A percentile compares a stretch with the other conserved stretches of the same genome.
phyloP scores from a whole-genome alignment of 768 basidiomycete genomes.

The Psilocybe cubensis region DNA sequence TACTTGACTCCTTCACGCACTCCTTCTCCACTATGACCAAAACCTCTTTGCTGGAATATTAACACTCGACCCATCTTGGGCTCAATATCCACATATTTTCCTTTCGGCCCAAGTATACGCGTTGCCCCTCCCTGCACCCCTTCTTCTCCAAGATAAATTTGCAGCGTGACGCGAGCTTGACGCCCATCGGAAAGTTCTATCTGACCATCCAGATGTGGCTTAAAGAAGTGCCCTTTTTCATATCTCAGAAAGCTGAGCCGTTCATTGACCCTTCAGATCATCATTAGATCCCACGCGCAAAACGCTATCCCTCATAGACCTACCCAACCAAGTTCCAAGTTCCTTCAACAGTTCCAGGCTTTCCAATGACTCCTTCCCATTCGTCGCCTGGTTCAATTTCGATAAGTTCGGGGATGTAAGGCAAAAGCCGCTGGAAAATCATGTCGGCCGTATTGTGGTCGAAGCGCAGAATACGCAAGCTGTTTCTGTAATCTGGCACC shows the following conservation, averaged over 20 bases:
- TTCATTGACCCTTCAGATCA: conserved; percentile 34
- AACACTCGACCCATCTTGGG: conserved; percentile 46
- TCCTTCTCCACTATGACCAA: conserved; percentile 47
- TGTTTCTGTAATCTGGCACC: conserved; percentile 37
- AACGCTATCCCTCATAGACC: no score
- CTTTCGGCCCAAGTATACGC: conserved; percentile 34
- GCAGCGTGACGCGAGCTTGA: conserved; percentile 43
- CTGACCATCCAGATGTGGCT: conserved; percentile 41
- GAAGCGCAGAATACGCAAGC: conserved; percentile 40
- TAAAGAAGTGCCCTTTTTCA: conserved; percentile 46
- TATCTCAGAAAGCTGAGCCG: conserved; percentile 49
- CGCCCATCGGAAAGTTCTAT: conserved; percentile 39
- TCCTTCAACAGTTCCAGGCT: conserved; percentile 22
- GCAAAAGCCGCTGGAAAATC: conserved; percentile 40
- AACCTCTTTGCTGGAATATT: conserved; percentile 45
- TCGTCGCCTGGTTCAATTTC: conserved; percentile 32
- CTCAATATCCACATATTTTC: conserved; percentile 40
- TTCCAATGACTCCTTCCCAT: conserved; percentile 37
- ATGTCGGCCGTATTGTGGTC: conserved; percentile 34
- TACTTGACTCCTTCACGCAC: conserved; percentile 44
- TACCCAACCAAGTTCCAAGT: conserved; percentile 42
- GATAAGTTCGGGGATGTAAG: conserved; percentile 40
- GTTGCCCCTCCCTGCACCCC: conserved; percentile 44
- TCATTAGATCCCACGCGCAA: not conserved
- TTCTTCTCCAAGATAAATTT: conserved; percentile 47